Percentiles rank a stretch among this genome's conserved stretches.
Evolutionary conservation across 164 flowering plant species (phyloP).

Genomic region (Euptelea pleiosperma): DNA sequence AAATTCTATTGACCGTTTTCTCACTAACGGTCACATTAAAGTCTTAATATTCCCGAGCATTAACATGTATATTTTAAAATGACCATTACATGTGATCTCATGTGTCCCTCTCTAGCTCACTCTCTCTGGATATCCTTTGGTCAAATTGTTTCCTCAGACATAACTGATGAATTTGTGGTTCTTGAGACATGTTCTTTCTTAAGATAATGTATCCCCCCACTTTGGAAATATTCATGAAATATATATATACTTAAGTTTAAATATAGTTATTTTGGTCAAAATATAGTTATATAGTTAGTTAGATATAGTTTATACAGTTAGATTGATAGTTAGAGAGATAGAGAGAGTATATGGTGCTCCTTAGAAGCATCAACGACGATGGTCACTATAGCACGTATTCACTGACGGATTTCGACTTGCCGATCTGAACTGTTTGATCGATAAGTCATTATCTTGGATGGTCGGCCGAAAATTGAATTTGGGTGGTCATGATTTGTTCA

Average conservation of each 20-base stretch:
- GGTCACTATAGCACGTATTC: too few species aligned
- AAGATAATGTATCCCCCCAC: conserved; percentile 7
- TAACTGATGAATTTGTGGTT: conserved; percentile 15
- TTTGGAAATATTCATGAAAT: conserved; percentile 10
- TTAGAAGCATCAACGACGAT: too few species aligned
- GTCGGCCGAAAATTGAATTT: too few species aligned
- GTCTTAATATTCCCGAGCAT: conserved; percentile 8
- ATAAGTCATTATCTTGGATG: too few species aligned
- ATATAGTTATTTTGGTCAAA: conserved; percentile 20
- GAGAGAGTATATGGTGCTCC: too few species aligned
- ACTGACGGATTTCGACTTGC: too few species aligned
- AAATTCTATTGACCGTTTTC: conserved; percentile 2
- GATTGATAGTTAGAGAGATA: not conserved
- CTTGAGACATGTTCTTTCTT: conserved; percentile 20
- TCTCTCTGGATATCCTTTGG: conserved; percentile 16
- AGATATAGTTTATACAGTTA: conserved; percentile 2
- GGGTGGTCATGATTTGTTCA: not conserved
- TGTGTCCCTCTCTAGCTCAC: conserved; percentile 28
- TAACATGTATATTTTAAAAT: too few species aligned
- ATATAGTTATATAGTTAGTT: conserved; percentile 23
- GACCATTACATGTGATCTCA: conserved; percentile 49
- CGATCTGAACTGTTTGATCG: too few species aligned
- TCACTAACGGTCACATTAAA: not conserved
- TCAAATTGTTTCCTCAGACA: conserved; percentile 14
- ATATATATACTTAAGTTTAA: not conserved